Conservation (phyloP, 345 rosid species). For the Linum tenue region DNA sequence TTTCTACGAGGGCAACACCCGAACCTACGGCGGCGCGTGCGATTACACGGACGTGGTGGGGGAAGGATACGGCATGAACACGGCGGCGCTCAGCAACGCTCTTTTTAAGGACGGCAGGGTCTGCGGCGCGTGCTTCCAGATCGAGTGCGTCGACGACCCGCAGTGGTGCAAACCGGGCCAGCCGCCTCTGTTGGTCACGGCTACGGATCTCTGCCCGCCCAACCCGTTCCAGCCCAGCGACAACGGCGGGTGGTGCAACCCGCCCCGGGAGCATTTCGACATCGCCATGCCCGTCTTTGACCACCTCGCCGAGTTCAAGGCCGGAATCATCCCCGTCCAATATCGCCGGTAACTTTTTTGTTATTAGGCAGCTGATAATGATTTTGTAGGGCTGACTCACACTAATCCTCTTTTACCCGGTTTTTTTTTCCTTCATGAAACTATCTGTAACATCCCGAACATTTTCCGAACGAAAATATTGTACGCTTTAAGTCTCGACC, state of each 20-base stretch:
- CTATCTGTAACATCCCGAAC: too few relatives aligned
- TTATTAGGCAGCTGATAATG: too few relatives aligned
- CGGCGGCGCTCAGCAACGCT: slow-evolving; percentile 1
- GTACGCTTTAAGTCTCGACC: too few relatives aligned
- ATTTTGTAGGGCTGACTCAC: too few relatives aligned
- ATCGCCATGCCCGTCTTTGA: not conserved
- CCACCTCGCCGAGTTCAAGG: slow-evolving; percentile 1
- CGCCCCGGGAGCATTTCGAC: slow-evolving; percentile 2
- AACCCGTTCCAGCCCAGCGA: not conserved
- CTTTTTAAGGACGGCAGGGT: not conserved
- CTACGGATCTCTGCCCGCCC: not conserved
- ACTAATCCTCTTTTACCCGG: too few relatives aligned
- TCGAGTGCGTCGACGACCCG: not conserved
- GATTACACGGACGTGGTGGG: not conserved
- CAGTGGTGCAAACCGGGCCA: slow-evolving; percentile 3
- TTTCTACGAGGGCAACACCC: slow-evolving; percentile 2
- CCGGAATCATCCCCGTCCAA: slow-evolving; percentile 1
- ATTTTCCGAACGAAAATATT: too few relatives aligned
- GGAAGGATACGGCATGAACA: slow-evolving; percentile 1
- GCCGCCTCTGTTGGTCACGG: not conserved
- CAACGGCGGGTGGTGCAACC: slow-evolving; percentile 5
- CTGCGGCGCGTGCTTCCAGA: slow-evolving; percentile 1
- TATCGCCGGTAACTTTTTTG: not conserved
- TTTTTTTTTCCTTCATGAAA: too few relatives aligned
- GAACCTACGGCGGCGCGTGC: slow-evolving; percentile 1